Percentiles rank a stretch among this genome's conserved stretches.
phyloP scores from a whole-genome alignment of 148 eudicot genomes.

The Drosera capensis region DNA sequence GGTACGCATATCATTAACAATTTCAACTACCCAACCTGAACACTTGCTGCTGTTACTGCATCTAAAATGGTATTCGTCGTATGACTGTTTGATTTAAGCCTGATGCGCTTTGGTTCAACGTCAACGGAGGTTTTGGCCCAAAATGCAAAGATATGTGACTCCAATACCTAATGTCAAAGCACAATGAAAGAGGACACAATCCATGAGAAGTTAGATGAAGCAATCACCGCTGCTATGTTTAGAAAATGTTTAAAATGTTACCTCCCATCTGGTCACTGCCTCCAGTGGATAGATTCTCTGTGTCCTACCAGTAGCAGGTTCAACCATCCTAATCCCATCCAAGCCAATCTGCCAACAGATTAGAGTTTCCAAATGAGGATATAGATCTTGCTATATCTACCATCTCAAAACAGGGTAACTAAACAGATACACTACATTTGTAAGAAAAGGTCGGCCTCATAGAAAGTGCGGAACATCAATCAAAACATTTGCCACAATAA shows the following conservation, averaged over 20 bases:
- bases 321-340: slow-evolving; percentile 83
- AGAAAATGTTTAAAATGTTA: slow-evolving; percentile 12
- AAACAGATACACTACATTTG: no score
- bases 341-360: slow-evolving; percentile 55
- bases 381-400: neutral
- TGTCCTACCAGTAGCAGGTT: slow-evolving; percentile 60
- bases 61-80: slow-evolving; percentile 75
- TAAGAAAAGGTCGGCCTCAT: no score
- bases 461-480: no score
- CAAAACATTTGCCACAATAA: no score
- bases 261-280: slow-evolving; percentile 68
- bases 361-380: neutral
- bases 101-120: slow-evolving; percentile 56
- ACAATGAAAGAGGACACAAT: neutral
- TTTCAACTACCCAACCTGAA: slow-evolving; percentile 42
- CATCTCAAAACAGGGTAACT: neutral
- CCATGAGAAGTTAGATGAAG: neutral
- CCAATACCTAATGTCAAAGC: slow-evolving; percentile 37
- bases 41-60: slow-evolving; percentile 73
- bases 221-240: neutral
- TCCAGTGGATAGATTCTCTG: slow-evolving; percentile 72
- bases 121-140: slow-evolving; percentile 79
- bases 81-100: slow-evolving; percentile 73
- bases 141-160: slow-evolving; percentile 77
- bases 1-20: neutral